Evolutionary conservation across 139 green algal genomes (phyloP).

Genomic region (Chlamydomonas sp.): DNA sequence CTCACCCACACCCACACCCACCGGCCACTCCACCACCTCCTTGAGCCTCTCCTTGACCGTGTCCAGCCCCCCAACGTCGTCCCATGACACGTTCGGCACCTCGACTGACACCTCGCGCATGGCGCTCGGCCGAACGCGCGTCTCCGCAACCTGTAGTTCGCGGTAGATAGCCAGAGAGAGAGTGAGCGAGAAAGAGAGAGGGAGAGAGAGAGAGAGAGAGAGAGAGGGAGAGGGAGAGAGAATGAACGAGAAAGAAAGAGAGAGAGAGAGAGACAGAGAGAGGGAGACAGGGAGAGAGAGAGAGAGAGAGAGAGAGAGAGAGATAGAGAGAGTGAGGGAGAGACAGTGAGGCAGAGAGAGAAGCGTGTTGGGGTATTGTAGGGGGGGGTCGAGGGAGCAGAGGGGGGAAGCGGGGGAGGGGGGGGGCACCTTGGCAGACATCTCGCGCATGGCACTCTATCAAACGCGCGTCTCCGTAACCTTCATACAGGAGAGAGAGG

Average conservation of each 20-base stretch:
- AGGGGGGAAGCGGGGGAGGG: too few relatives aligned
- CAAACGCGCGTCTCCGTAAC: conserved; percentile 31
- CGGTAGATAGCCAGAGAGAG: neutral
- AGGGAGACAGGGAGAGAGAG: too few relatives aligned
- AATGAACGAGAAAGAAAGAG: neutral
- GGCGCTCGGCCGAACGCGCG: conserved; percentile 42
- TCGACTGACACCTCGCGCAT: conserved; percentile 53
- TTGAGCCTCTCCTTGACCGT: conserved; percentile 21
- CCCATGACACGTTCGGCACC: conserved; percentile 33
- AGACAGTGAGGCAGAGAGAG: neutral
- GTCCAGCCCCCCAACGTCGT: conserved; percentile 20
- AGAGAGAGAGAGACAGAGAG: neutral
- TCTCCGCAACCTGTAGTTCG: conserved; percentile 36
- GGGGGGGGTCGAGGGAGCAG: too few relatives aligned
- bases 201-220: neutral
- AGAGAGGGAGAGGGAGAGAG: neutral
- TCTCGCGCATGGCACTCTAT: conserved; percentile 51
- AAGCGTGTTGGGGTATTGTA: too few relatives aligned
- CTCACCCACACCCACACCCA: too few relatives aligned
- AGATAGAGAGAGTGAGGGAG: too few relatives aligned
- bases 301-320: too few relatives aligned
- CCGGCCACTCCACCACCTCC: conserved; percentile 64
- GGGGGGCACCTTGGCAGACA: conserved; percentile 54
- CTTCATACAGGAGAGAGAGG: conserved; percentile 13
- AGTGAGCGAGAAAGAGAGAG: neutral